Base-by-base conservation (phyloP, 257 asterid species). In the Mentha longifolia region DNA sequence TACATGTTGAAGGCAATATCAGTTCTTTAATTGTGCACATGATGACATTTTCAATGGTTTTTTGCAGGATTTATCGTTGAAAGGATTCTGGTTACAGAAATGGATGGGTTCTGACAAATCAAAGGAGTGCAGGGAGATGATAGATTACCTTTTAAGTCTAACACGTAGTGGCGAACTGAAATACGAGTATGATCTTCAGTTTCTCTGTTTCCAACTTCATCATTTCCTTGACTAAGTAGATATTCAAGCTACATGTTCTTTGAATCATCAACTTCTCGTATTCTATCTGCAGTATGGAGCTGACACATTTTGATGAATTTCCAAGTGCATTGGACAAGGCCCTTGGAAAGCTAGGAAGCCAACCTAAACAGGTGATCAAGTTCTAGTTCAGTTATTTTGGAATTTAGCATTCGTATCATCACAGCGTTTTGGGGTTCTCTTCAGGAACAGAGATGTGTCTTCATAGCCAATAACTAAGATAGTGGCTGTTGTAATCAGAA, bases 41-140 rank as follows among this genome's bases (percentile, higher is more conserved):
- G 50, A 14, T 28, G 49, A 14, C 58, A 4, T 6, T 49, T 14
- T 14, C 1, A 22, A 14, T 25, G 41, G 12, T n/a, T 56, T 73
- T 52, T 59, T 80, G 74, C 87, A 92, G 98, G 98, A 90, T 59
- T 75, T 88, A 65, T 84, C 96, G 43, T 86, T 95, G 87, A 87
- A 82, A 84, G 99, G 99, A 61, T 95, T 95, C 86, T 95, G 98
- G 98, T 74, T 88, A 77, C 98, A 95, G 83, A 88, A 87, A 78
- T 92, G 90, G 97, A 0, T 92, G 85, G 78, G 80, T 80, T 78
- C 95, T 3, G 96, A 85, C 9, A 87, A 81, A 80, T 75, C 88
- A 28, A 79, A 78, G 62, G 95, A 92, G 84, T 85, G 89, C 79
- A 80, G 92, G 80, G 79, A 67, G 78, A 86, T 82, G 95, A 68